Percentiles rank a stretch among this genome's conserved stretches.
Conservation (phyloP, 2,329 filamentous ascomycete genomes). For the Beauveria sp. region DNA sequence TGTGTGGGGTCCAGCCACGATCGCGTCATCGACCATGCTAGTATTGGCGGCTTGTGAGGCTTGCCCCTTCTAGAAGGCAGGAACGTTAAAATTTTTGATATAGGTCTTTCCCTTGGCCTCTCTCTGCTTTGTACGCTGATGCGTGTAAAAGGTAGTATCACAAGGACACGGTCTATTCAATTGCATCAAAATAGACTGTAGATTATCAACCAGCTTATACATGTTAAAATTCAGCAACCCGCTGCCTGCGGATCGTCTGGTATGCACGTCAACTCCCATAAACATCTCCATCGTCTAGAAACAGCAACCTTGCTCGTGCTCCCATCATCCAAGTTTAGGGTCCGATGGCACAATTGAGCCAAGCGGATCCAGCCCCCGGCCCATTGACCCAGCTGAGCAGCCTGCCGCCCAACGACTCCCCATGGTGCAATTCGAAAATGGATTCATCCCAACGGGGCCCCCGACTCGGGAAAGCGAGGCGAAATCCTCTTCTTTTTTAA, state of each 20-base stretch:
- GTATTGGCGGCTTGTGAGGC: neutral
- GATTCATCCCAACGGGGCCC: neutral
- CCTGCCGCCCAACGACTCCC: neutral
- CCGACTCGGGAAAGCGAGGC: neutral
- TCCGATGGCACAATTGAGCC: constrained; percentile 10
- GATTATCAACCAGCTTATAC: too few species aligned
- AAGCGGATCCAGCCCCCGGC: constrained; percentile 3
- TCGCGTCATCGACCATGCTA: constrained; percentile 19
- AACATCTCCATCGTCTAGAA: neutral
- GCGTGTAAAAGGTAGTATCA: too few species aligned
- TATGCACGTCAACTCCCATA: neutral
- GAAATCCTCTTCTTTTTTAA: too few species aligned
- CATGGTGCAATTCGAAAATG: constrained; percentile 8
- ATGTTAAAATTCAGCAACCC: too few species aligned
- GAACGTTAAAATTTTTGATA: neutral
- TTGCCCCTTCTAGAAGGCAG: constrained; percentile 3
- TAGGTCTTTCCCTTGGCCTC: too few species aligned
- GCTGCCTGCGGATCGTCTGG: too few species aligned
- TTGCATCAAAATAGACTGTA: too few species aligned
- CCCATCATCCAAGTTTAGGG: constrained; percentile 6
- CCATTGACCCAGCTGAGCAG: neutral
- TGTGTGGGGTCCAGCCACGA: constrained; percentile 12
- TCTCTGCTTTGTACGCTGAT: too few species aligned
- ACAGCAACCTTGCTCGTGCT: neutral
- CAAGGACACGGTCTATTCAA: too few species aligned